Evolutionary conservation across 2,329 filamentous ascomycete species (phyloP).

Genomic region (Talaromyces amestolkiae): DNA sequence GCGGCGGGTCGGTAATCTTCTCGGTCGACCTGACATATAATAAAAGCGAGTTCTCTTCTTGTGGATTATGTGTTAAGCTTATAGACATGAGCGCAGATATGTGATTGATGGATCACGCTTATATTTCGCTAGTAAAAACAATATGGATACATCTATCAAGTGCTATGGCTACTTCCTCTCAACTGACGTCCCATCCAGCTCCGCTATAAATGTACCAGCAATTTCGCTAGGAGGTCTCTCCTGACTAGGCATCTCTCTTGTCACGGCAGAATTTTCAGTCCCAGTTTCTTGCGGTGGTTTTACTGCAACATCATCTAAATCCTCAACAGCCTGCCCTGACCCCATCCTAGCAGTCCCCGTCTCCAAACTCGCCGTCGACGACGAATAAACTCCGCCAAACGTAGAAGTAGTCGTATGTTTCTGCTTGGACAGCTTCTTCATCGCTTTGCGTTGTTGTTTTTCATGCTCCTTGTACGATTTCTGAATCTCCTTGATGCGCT

Average conservation of each 20-base stretch:
- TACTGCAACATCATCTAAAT: neutral
- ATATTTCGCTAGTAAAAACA: slow-evolving; percentile 1
- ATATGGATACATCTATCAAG: neutral
- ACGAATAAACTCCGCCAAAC: neutral
- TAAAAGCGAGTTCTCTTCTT: neutral
- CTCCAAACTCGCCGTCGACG: slow-evolving; percentile 5
- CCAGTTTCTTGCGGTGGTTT: neutral
- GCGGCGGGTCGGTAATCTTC: slow-evolving; percentile 20
- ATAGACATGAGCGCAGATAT: neutral
- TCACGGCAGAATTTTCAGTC: neutral
- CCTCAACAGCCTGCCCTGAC: neutral
- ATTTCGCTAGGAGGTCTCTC: neutral
- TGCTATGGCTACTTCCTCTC: neutral
- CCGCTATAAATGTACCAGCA: neutral
- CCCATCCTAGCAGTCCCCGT: slow-evolving; percentile 7
- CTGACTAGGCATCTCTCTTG: neutral
- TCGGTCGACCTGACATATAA: neutral
- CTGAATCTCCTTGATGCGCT: slow-evolving; percentile 16
- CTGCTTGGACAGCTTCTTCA: slow-evolving; percentile 9
- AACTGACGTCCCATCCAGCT: slow-evolving; percentile 2
- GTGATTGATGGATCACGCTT: neutral
- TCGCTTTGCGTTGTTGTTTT: slow-evolving; percentile 16
- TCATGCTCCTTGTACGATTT: slow-evolving; percentile 18
- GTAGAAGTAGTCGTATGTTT: neutral
- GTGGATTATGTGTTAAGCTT: neutral